These are phyloP conservation scores for Jatropha multifida DNA, from an alignment of 441 rosid genomes.

Conservation along the genomic window DNA sequence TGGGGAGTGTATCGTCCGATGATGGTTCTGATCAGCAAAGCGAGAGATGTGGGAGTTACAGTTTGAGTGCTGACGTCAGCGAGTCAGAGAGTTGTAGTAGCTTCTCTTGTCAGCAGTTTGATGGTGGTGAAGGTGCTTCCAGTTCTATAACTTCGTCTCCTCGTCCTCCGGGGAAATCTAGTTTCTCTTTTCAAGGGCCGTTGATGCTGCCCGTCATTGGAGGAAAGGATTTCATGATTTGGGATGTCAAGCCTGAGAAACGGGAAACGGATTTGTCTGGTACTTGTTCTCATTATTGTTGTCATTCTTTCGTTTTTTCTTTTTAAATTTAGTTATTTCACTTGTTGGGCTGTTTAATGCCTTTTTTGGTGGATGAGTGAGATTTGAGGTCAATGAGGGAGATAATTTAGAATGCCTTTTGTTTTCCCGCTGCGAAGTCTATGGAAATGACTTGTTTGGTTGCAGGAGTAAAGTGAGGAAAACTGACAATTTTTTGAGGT, in stretches of 20 bases:
- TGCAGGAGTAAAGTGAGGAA: not conserved
- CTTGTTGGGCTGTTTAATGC: not conserved
- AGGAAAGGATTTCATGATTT: constrained; percentile 65
- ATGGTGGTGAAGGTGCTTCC: constrained; percentile 59
- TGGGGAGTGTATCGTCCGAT: constrained; percentile 69
- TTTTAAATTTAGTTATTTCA: not conserved
- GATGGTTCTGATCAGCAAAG: constrained; percentile 58
- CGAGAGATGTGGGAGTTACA: constrained; percentile 87
- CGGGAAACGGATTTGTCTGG: constrained; percentile 61
- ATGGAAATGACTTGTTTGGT: not conserved
- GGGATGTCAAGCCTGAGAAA: constrained; percentile 64
- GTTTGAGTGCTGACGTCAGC: constrained; percentile 91
- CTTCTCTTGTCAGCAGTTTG: constrained; percentile 66
- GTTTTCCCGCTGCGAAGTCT: not conserved
- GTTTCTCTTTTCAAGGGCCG: constrained; percentile 54
- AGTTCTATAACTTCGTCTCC: constrained; percentile 76
- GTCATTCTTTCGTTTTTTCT: not conserved
- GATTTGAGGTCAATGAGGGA: constrained; percentile 4
- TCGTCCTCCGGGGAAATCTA: constrained; percentile 22
- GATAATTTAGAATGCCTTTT: not conserved
- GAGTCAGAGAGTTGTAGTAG: constrained; percentile 92
- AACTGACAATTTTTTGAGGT: not conserved
- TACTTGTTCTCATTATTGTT: constrained; percentile 15
- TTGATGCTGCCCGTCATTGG: constrained; percentile 74
- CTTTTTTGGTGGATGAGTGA: not conserved